Conservation (phyloP, 805 yeast genomes). For the Candida berthetii region DNA sequence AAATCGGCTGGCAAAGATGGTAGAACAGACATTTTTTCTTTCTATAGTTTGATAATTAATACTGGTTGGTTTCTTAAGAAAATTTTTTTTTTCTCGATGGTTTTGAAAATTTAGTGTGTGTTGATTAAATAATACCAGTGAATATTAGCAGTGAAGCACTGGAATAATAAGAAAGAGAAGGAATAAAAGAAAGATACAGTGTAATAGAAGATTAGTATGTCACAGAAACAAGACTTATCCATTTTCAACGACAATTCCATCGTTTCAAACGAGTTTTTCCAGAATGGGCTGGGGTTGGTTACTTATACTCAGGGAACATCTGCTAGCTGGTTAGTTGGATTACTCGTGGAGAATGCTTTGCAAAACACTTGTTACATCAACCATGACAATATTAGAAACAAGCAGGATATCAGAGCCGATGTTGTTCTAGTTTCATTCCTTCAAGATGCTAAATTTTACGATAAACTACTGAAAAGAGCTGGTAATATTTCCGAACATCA, state of each 20-base stretch:
- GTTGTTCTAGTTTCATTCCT: constrained; percentile 28
- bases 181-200: too few species aligned
- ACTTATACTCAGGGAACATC: constrained; percentile 46
- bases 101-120: too few species aligned
- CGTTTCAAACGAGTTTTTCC: constrained; percentile 17
- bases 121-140: too few species aligned
- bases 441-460: constrained; percentile 23
- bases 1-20: constrained; percentile 52
- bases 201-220: too few species aligned
- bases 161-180: too few species aligned
- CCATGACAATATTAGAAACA: constrained; percentile 8
- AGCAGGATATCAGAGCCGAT: constrained; percentile 14
- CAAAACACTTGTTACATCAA: constrained; percentile 18
- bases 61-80: too few species aligned
- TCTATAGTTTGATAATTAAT: too few species aligned
- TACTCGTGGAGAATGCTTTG: constrained; percentile 43
- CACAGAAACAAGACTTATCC: constrained; percentile 43
- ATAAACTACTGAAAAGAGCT: constrained; percentile 29
- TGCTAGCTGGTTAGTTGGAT: constrained; percentile 57
- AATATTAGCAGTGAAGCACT: too few species aligned
- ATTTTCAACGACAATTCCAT: constrained; percentile 47
- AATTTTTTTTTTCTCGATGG: neutral
- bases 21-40: constrained; percentile 32
- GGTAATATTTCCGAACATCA: constrained; percentile 24
- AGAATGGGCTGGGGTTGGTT: constrained; percentile 21